Evolutionary conservation across 1,284 basidiomycete genomes (phyloP).

Genomic region (Heterobasidion occidentale): DNA sequence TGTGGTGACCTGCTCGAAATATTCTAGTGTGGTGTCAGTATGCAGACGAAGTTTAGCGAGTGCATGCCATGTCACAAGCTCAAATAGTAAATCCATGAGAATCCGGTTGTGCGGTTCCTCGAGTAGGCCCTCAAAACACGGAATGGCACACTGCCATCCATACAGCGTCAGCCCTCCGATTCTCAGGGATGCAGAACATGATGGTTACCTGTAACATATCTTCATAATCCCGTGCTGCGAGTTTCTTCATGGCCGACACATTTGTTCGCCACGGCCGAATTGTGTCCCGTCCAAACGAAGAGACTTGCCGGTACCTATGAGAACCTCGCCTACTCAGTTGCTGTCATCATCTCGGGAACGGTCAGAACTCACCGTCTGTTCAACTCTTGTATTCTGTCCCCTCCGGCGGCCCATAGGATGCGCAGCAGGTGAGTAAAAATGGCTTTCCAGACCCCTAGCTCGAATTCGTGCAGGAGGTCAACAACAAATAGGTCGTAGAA

Average conservation of each 20-base stretch:
- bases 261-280: constrained; percentile 20
- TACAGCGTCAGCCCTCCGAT: background rate
- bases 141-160: constrained; percentile 19
- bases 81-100: constrained; percentile 19
- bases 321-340: background rate
- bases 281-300: constrained; percentile 18
- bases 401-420: background rate
- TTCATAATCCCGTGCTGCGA: constrained; percentile 22
- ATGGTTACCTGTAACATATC: constrained; percentile 19
- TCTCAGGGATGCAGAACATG: background rate
- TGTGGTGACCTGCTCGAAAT: constrained; percentile 11
- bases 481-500: background rate
- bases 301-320: constrained; percentile 17
- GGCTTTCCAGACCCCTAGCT: constrained; percentile 17
- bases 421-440: constrained; percentile 5
- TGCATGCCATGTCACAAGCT: constrained; percentile 19
- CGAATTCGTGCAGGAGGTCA: constrained; percentile 16
- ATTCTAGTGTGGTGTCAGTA: constrained; percentile 14
- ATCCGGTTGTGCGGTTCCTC: constrained; percentile 11
- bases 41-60: constrained; percentile 25
- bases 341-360: background rate
- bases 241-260: constrained; percentile 17
- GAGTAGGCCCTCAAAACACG: constrained; percentile 21
- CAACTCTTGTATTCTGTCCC: background rate
- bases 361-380: background rate